Evolutionary conservation across 1,284 basidiomycete species (phyloP).

Genomic region (Boletus subluridellus): DNA sequence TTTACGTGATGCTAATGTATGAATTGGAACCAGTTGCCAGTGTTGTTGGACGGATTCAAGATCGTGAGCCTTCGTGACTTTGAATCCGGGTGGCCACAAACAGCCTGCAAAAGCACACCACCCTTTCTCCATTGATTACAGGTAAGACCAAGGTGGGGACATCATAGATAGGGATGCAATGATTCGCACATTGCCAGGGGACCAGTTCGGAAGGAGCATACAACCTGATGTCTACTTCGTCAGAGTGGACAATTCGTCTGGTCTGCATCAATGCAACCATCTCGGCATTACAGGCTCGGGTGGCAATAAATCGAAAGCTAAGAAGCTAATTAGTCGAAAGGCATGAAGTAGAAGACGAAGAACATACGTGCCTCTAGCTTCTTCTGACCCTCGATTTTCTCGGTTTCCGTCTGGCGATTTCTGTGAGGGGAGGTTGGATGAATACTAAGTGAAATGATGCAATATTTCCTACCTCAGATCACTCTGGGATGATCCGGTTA

Average conservation of each 20-base stretch:
- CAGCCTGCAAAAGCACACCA: too few species aligned
- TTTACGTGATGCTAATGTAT: neutral
- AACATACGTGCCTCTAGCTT: too few species aligned
- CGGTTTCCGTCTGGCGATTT: neutral
- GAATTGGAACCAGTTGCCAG: neutral
- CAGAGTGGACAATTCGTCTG: neutral
- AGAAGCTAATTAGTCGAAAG: neutral
- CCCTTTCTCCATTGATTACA: neutral
- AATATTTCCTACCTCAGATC: neutral
- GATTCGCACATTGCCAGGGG: slow-evolving; percentile 13
- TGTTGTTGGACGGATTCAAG: neutral
- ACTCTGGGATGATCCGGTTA: neutral
- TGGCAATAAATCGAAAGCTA: neutral
- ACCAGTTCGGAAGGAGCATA: slow-evolving; percentile 7
- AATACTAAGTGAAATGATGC: neutral
- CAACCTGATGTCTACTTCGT: slow-evolving; percentile 21
- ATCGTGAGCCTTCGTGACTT: neutral
- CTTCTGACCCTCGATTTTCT: neutral
- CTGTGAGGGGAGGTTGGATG: neutral
- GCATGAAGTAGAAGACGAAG: neutral
- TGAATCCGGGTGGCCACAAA: too few species aligned
- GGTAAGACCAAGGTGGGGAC: neutral
- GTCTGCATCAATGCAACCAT: slow-evolving; percentile 27
- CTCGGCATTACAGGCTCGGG: slow-evolving; percentile 16
- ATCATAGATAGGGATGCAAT: slow-evolving; percentile 24